Base-by-base conservation (phyloP, 257 asterid genomes). In the Penstemon barbatus region DNA sequence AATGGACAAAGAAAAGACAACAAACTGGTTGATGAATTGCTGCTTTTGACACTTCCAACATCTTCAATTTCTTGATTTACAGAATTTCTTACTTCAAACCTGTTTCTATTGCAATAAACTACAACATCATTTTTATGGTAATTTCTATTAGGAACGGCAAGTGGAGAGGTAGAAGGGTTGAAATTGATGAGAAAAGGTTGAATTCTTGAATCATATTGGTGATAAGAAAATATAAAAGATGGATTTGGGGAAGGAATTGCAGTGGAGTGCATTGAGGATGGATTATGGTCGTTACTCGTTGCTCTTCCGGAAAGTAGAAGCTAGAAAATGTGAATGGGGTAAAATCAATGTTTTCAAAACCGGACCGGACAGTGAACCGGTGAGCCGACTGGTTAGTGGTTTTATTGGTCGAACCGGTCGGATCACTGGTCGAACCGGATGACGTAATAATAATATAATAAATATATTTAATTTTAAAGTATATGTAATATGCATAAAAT, bases 1-100 rank as follows among this genome's bases (percentile, higher is more conserved):
- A 89, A 74, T n/a, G 96, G 96, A 81, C 95, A 89, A 45, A 89
- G 90, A 46, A 85, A 40, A 36, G 96, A 84, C 73, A 89, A 70
- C 13, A 87, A 75, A 70, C 92, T 87, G 77, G 89, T 78, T 37
- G 96, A 80, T 66, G 83, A 45, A 73, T 75, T 61, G 77, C 77
- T 64, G 52, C 18, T 15, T 77, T 71, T 53, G 52, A 74, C 75
- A 71, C 39, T 41, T 40, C 66, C 70, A 37, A 36, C 66, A 51
- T 65, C 71, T 18, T 57, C 77, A 6, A 41, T 63, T 25, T 78
- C 84, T 77, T 59, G 80, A 60, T 73, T 63, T 33, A 57, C 61
- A 66, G 78, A 71, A 44, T 74, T 81, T 59, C 51, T 69, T 10
- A 65, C 56, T 52, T 43, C 46, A 64, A 61, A 42, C 48, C 69